Evolutionary conservation across 2,329 filamentous ascomycete species (phyloP).

Genomic region (Xylariaceae sp.): DNA sequence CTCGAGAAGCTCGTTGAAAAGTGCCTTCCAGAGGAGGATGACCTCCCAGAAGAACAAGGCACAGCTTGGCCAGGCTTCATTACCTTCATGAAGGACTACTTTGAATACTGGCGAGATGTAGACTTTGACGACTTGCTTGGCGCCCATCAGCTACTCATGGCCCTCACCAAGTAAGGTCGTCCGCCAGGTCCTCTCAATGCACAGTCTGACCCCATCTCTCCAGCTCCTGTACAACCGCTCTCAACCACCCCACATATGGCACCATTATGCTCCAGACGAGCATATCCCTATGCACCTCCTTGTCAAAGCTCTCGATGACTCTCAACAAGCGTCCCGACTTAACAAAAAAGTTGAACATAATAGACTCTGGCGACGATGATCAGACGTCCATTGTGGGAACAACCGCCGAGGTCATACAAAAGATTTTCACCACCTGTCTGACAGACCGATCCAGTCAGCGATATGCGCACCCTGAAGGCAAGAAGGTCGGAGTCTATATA

Average conservation of each 20-base stretch:
- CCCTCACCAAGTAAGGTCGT: conserved; percentile 65
- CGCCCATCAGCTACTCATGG: conserved; percentile 71
- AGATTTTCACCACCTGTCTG: conserved; percentile 85
- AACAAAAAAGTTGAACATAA: conserved; percentile 56
- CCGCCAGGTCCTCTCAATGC: not conserved
- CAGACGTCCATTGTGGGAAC: conserved; percentile 79
- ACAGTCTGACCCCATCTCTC: not conserved
- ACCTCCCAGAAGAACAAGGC: conserved; percentile 59
- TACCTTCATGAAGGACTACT: conserved; percentile 75
- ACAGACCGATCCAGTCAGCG: conserved; percentile 70
- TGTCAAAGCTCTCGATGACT: conserved; percentile 79
- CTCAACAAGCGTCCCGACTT: conserved; percentile 78
- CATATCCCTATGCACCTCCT: conserved; percentile 73
- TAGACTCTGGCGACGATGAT: conserved; percentile 59
- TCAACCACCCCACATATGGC: conserved; percentile 75
- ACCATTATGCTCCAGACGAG: conserved; percentile 79
- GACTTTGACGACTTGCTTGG: conserved; percentile 70
- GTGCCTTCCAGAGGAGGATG: conserved; percentile 60
- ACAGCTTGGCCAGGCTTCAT: conserved; percentile 73
- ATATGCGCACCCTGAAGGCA: conserved; percentile 70
- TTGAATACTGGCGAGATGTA: conserved; percentile 76
- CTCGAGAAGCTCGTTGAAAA: conserved; percentile 62
- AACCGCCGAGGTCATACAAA: conserved; percentile 83
- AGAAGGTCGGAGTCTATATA: conserved; percentile 82
- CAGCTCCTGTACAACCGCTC: conserved; percentile 77